These are phyloP conservation scores for Extremus antarcticus DNA, from an alignment of 495 filamentous ascomycete species.

Conservation along the genomic window DNA sequence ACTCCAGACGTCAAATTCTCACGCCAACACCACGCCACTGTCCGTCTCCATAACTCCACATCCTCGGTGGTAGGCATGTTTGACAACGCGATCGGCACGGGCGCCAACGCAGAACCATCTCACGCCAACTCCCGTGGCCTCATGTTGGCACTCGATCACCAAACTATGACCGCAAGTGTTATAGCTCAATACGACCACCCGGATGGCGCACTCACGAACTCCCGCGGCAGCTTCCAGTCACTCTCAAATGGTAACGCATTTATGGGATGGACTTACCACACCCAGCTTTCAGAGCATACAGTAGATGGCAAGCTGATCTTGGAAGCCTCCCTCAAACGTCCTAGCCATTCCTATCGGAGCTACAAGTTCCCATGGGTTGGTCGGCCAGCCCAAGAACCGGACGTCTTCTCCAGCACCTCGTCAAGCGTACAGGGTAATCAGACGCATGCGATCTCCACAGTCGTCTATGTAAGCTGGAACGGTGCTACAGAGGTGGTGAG, in stretches of 20 bases:
- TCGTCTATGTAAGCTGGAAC: conserved; percentile 7
- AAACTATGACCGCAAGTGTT: neutral
- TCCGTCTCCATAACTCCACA: neutral
- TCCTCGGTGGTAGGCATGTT: conserved; percentile 20
- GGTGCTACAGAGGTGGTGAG: conserved; percentile 8
- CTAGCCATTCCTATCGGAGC: conserved; percentile 14
- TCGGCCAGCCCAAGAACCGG: conserved; percentile 1
- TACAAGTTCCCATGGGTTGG: conserved; percentile 22
- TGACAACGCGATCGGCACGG: conserved; percentile 21
- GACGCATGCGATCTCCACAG: neutral
- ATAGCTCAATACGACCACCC: neutral
- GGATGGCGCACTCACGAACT: neutral
- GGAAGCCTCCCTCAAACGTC: conserved; percentile 19
- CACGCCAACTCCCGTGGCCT: conserved; percentile 11
- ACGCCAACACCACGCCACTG: neutral
- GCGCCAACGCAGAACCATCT: neutral
- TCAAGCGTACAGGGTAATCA: no score
- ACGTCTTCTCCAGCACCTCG: neutral
- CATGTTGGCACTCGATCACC: neutral
- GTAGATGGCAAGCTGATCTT: conserved; percentile 20
- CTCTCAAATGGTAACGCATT: conserved; percentile 22
- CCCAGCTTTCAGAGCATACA: conserved; percentile 14
- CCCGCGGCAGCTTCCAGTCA: conserved; percentile 19
- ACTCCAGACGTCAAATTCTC: conserved; percentile 4
- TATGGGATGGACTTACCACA: conserved; percentile 21